Evolutionary conservation across 108 stramenopile species (phyloP).

Genomic region (Seminavis robusta): DNA sequence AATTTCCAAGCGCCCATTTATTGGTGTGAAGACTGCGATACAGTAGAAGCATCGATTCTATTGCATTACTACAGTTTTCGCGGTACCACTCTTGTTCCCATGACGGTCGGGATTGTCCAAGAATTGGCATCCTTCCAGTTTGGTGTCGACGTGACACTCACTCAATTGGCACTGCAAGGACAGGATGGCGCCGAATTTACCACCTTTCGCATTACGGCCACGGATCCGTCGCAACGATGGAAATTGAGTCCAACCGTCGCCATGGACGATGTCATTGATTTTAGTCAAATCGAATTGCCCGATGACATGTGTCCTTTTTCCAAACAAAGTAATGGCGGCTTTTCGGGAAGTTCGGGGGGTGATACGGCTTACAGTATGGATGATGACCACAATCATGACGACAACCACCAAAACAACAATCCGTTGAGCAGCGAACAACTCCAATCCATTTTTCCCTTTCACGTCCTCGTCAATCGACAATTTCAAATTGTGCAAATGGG

Average conservation of each 20-base stretch:
- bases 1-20: slow-evolving; percentile 20
- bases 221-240: too few species aligned
- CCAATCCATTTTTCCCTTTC: slow-evolving; percentile 32
- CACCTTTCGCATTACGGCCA: background rate
- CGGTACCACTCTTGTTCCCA: slow-evolving; percentile 14
- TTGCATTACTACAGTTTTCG: slow-evolving; percentile 31
- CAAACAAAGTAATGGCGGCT: background rate
- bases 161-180: background rate
- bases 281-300: background rate
- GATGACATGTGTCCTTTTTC: too few species aligned
- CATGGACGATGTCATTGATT: background rate
- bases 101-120: slow-evolving; percentile 30
- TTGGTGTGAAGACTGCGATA: slow-evolving; percentile 48
- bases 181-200: background rate
- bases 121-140: slow-evolving; percentile 32
- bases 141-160: slow-evolving; percentile 32
- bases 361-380: too few species aligned
- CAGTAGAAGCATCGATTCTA: slow-evolving; percentile 26
- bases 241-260: background rate
- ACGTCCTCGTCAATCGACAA: slow-evolving; percentile 28
- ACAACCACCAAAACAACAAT: background rate
- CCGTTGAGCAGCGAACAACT: too few species aligned
- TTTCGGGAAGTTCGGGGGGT: background rate
- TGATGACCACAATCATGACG: background rate
- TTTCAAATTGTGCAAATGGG: slow-evolving; percentile 38